These are phyloP conservation scores for Papiliotrema terrestris DNA, from an alignment of 1,284 basidiomycete genomes.

Conservation along the genomic window DNA sequence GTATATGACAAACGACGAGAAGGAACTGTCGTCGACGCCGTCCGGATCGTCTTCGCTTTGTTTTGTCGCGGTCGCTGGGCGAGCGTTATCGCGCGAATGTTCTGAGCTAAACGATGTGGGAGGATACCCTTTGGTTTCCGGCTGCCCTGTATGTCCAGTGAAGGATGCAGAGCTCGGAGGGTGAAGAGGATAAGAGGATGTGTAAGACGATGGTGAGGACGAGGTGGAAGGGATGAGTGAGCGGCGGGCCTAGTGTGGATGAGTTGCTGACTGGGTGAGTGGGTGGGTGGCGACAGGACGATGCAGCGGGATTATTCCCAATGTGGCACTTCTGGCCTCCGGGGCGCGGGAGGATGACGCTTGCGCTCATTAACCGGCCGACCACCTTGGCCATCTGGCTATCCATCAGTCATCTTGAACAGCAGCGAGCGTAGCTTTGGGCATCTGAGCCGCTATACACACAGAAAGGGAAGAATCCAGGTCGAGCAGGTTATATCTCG, in stretches of 20 bases:
- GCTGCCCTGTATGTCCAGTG: not conserved
- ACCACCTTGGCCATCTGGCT: too few species aligned
- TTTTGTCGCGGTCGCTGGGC: not conserved
- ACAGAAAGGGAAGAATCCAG: not conserved
- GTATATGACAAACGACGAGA: too few species aligned
- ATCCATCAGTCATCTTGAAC: too few species aligned
- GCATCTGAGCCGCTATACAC: too few species aligned
- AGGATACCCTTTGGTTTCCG: not conserved
- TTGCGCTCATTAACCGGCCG: too few species aligned
- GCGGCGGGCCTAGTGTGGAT: not conserved
- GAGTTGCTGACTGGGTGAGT: too few species aligned
- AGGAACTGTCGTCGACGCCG: too few species aligned
- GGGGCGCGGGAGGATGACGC: too few species aligned
- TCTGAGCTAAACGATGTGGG: not conserved
- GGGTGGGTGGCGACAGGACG: not conserved
- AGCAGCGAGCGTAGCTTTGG: too few species aligned
- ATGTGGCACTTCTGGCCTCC: too few species aligned
- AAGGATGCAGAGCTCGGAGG: slow-evolving; percentile 3
- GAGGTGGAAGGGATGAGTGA: not conserved
- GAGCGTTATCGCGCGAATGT: not conserved
- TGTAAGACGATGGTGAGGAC: not conserved
- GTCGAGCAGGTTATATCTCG: too few species aligned
- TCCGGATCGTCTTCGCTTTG: not conserved
- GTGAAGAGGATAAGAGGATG: slow-evolving; percentile 1
- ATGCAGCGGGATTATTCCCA: not conserved